A percentile compares a stretch with the other conserved stretches of the same genome.
phyloP scores from a whole-genome alignment of 106 monocot species.

The Vanilla planifolia region DNA sequence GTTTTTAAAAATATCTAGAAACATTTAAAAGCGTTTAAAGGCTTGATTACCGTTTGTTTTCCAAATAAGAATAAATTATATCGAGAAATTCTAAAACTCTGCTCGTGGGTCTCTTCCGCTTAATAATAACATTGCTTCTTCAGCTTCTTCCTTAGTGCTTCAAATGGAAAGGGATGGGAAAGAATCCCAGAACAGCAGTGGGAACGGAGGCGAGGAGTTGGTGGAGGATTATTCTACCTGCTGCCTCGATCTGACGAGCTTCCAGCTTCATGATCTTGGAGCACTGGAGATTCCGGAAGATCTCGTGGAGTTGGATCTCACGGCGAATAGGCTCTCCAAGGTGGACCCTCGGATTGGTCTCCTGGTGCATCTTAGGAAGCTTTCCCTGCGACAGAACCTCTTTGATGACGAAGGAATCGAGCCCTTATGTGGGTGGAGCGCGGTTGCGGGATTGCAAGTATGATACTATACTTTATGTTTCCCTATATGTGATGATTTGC shows the following conservation, averaged over 20 bases:
- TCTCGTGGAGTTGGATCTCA: conserved; percentile 86
- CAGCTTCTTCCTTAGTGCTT: neutral
- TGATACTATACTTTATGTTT: too few relatives aligned
- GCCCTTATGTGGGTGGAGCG: conserved; percentile 49
- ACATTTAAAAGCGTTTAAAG: too few relatives aligned
- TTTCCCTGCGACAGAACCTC: conserved; percentile 89
- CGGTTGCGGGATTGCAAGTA: conserved; percentile 58
- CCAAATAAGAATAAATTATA: too few relatives aligned
- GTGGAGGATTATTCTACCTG: conserved; percentile 2
- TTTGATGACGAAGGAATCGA: conserved; percentile 54
- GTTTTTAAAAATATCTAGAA: too few relatives aligned
- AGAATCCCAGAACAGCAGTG: neutral
- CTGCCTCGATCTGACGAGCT: conserved; percentile 88
- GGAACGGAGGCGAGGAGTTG: conserved; percentile 4
- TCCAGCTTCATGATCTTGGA: conserved; percentile 81
- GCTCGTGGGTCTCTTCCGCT: too few relatives aligned
- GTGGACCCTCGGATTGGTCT: conserved; percentile 58
- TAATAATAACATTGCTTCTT: too few relatives aligned
- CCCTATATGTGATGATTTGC: too few relatives aligned
- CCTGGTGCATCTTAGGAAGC: conserved; percentile 58
- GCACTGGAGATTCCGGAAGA: conserved; percentile 60
- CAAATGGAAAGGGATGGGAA: neutral
- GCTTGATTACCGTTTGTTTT: too few relatives aligned
- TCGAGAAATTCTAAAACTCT: too few relatives aligned
- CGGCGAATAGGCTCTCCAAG: conserved; percentile 70